phyloP scores from a whole-genome alignment of 768 basidiomycete genomes.

The Flagelloscypha sp. region DNA sequence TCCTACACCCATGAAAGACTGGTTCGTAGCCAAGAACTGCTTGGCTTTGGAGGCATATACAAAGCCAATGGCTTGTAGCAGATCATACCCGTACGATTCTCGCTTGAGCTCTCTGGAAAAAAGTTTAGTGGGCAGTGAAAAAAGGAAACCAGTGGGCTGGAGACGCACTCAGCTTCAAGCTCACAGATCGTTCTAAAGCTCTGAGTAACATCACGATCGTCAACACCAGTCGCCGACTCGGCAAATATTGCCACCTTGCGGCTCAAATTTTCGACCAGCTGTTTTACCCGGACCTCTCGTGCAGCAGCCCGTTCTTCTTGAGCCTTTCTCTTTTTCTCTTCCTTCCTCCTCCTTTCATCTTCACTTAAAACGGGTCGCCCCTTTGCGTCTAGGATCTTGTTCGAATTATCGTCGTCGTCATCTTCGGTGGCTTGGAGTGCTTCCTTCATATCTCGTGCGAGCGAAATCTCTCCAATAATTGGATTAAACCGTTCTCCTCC shows the following conservation, averaged over 20 bases:
- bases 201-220: slow-evolving; percentile 57
- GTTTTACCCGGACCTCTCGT: slow-evolving; percentile 66
- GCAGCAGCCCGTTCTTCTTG: slow-evolving; percentile 66
- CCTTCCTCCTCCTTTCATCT: slow-evolving; percentile 53
- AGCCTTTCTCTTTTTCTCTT: slow-evolving; percentile 68
- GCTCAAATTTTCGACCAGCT: slow-evolving; percentile 70
- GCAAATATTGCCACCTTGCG: slow-evolving; percentile 83
- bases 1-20: slow-evolving; percentile 71
- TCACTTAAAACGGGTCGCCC: slow-evolving; percentile 33
- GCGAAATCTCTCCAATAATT: slow-evolving; percentile 82
- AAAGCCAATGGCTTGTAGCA: slow-evolving; percentile 80
- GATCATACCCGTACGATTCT: slow-evolving; percentile 82
- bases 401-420: slow-evolving; percentile 40
- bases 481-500: slow-evolving; percentile 81
- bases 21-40: slow-evolving; percentile 68
- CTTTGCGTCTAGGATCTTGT: slow-evolving; percentile 40
- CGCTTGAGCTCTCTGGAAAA: slow-evolving; percentile 61
- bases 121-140: slow-evolving; percentile 4
- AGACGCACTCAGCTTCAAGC: slow-evolving; percentile 72
- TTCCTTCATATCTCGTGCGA: slow-evolving; percentile 88
- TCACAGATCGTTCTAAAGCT: slow-evolving; percentile 75
- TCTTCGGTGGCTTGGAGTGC: slow-evolving; percentile 85
- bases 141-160: slow-evolving; percentile 1
- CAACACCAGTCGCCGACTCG: slow-evolving; percentile 66
- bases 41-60: slow-evolving; percentile 79